Base-by-base conservation (phyloP, 202 grass and related monocot species). In the Bolboschoenoplectus hybrid region DNA sequence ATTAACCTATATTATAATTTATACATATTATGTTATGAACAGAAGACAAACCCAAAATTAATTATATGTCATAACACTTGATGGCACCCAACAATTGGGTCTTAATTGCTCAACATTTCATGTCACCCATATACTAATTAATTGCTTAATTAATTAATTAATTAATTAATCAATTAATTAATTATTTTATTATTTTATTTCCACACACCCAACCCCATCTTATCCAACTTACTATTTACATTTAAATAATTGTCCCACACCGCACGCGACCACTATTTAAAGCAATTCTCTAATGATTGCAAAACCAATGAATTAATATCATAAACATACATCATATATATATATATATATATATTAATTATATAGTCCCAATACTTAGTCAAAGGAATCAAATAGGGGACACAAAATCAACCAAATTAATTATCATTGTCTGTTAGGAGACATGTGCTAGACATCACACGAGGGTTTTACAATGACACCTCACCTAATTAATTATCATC, bases 371-470 rank as follows among this genome's bases (percentile, higher is more conserved):
- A 49, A 66, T 47, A 50, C 66, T 66, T 82, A 66, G 61, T 82
- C 60, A 67, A 67, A 82, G 58, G 80, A 65, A 64, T 63, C 57
- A 82, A 82, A 82, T 82, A 1, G 39, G 80, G 39, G 61, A 82
- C 80, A 82, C 19, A 61, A 82, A 82, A 82, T 64, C 60, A 82
- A 66, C 52, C 57, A 67, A 82, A 57, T n/a, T n/a, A n/a, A n/a
- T n/a, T n/a, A n/a, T n/a, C 60, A 47, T 41, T 67, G 61, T 82
- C 43, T 82, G 80, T 63, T 82, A 64, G 80, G 80, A 3, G 44
- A 82, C 80, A 82, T 17, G 19, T 82, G 41, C 12, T 5, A 82
- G 80, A 82, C 80, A 82, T 13, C 60, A 63, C 80, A 82, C 62
- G 60, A 82, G 80, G 41, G 19, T 35, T 67, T 66, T 26, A 26